Conservation (phyloP, 768 basidiomycete species). For the Rhodosporidiobolus sp. region DNA sequence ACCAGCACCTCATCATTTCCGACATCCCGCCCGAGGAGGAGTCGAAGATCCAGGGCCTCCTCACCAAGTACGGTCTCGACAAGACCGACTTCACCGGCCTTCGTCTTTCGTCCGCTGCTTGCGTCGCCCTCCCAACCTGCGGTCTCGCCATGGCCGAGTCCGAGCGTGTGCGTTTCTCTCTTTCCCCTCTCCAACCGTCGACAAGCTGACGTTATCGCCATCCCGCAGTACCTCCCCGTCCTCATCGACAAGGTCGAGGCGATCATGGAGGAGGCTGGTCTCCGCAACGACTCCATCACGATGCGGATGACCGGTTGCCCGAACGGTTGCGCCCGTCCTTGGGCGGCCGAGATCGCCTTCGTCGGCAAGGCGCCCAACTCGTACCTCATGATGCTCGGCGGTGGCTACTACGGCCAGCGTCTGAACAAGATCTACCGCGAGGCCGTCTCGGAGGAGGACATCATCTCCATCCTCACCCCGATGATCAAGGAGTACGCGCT, state of each 20-base stretch:
- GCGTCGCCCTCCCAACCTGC: constrained; percentile 80
- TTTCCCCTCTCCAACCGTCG: too few relatives aligned
- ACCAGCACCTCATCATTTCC: constrained; percentile 87
- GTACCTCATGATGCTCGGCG: constrained; percentile 92
- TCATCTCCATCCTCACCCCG: constrained; percentile 73
- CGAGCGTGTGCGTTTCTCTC: too few relatives aligned
- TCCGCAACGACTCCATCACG: constrained; percentile 89
- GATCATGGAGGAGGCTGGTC: constrained; percentile 86
- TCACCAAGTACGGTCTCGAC: constrained; percentile 84
- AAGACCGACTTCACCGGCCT: constrained; percentile 74
- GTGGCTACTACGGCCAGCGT: constrained; percentile 84
- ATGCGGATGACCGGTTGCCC: constrained; percentile 98
- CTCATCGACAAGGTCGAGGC: constrained; percentile 92
- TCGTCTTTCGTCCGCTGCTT: constrained; percentile 85
- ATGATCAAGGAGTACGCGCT: constrained; percentile 94
- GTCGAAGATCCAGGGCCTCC: constrained; percentile 68
- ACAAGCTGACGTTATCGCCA: too few relatives aligned
- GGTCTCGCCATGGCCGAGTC: constrained; percentile 77
- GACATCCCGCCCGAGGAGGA: constrained; percentile 74
- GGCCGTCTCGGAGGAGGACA: constrained; percentile 44
- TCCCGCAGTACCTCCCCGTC: constrained; percentile 89
- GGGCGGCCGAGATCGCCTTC: constrained; percentile 87
- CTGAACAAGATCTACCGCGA: constrained; percentile 90
- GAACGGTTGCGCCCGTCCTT: constrained; percentile 52
- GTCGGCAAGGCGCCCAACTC: constrained; percentile 91